Evolutionary conservation across 2,329 filamentous ascomycete species (phyloP).

Genomic region (Cercospora janseana): DNA sequence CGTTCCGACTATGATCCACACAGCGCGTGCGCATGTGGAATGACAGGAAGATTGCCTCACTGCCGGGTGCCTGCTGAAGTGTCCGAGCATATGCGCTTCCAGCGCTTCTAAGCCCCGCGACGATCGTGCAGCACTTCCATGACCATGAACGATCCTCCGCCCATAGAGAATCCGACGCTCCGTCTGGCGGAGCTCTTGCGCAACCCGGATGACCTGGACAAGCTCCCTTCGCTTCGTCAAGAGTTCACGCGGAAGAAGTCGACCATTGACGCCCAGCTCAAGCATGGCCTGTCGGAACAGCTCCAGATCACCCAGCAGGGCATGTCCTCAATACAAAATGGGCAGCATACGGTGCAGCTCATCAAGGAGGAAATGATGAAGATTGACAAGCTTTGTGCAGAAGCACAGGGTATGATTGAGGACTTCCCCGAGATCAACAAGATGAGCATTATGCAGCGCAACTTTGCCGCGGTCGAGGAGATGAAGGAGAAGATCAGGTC

Average conservation of each 20-base stretch:
- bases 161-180: conserved; percentile 37
- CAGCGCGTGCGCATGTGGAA: too few species aligned
- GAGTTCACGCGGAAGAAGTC: conserved; percentile 94
- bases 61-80: too few species aligned
- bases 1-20: not conserved
- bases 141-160: conserved; percentile 33
- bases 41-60: too few species aligned
- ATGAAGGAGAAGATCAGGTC: conserved; percentile 90
- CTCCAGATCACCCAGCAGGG: conserved; percentile 91
- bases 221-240: conserved; percentile 82
- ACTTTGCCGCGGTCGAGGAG: conserved; percentile 89
- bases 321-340: conserved; percentile 83
- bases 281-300: conserved; percentile 84
- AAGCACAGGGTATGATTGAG: conserved; percentile 94
- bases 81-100: too few species aligned
- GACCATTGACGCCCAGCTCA: conserved; percentile 85
- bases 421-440: conserved; percentile 93
- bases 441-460: conserved; percentile 90
- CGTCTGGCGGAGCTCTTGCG: conserved; percentile 91
- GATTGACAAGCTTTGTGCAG: conserved; percentile 94
- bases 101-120: too few species aligned
- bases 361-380: conserved; percentile 99
- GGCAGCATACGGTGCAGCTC: conserved; percentile 83
- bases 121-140: not conserved
- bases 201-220: conserved; percentile 95